Conservation (phyloP, 306 rosid species). For the Casuarina equisetifolia region DNA sequence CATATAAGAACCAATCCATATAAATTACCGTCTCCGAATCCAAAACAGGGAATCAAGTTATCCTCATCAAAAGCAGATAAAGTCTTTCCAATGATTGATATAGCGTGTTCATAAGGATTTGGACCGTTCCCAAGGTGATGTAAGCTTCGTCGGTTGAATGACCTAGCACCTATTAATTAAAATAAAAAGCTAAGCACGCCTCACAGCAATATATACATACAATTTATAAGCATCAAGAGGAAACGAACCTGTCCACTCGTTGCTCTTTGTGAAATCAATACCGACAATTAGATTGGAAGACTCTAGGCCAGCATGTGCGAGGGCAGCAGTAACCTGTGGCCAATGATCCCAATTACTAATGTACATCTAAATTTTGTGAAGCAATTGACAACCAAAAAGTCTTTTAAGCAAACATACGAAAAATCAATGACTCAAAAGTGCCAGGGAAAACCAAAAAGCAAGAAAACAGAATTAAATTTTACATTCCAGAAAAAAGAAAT, state of each 20-base stretch:
- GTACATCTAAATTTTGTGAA: background rate
- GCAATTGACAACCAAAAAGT: background rate
- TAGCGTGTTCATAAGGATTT: constrained; percentile 87
- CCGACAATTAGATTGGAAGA: constrained; percentile 92
- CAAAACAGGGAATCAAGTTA: constrained; percentile 86
- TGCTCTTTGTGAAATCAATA: constrained; percentile 94
- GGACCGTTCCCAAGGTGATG: constrained; percentile 68
- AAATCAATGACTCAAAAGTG: background rate
- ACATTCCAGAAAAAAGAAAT: background rate
- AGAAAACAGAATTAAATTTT: background rate
- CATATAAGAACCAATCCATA: background rate
- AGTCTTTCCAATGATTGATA: constrained; percentile 81
- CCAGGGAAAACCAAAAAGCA: background rate
- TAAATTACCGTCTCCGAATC: constrained; percentile 85
- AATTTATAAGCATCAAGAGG: constrained; percentile 27
- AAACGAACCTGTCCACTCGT: constrained; percentile 85
- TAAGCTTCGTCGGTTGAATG: constrained; percentile 78
- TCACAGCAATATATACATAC: constrained; percentile 8
- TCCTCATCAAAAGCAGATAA: constrained; percentile 75
- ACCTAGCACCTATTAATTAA: constrained; percentile 55
- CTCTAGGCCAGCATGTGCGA: constrained; percentile 81
- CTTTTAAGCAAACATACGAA: background rate
- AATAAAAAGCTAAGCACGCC: constrained; percentile 15
- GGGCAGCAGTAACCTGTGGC: constrained; percentile 77
- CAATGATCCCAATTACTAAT: constrained; percentile 28